Conservation (phyloP, 179 eudicot species). For the Camellia oleifera region DNA sequence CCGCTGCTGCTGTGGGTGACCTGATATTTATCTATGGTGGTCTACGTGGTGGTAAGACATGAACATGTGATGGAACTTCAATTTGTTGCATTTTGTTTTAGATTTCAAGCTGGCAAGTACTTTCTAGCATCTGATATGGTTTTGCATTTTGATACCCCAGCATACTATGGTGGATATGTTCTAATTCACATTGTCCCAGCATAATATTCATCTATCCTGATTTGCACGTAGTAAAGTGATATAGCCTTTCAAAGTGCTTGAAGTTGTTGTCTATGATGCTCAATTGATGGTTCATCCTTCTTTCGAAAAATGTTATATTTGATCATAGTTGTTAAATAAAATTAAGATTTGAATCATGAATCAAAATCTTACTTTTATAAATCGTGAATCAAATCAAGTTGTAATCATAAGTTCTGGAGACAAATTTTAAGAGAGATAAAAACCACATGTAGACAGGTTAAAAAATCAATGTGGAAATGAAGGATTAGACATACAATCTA, state of each 20-base stretch:
- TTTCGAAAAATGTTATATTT: neutral
- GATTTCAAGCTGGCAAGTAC: neutral
- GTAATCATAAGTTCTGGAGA: too few species aligned
- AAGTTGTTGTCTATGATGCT: neutral
- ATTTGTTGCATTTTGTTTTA: slow-evolving; percentile 3
- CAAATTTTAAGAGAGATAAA: too few species aligned
- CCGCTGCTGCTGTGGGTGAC: slow-evolving; percentile 96
- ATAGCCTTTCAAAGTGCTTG: neutral
- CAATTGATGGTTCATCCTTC: neutral
- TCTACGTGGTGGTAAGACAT: slow-evolving; percentile 83
- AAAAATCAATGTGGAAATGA: too few species aligned
- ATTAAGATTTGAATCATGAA: too few species aligned
- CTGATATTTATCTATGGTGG: slow-evolving; percentile 96
- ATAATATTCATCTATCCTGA: neutral
- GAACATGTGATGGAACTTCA: neutral
- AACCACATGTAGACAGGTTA: too few species aligned
- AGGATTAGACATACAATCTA: too few species aligned
- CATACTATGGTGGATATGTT: neutral
- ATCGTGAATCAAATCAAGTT: too few species aligned
- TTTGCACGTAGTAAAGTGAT: neutral
- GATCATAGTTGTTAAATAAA: neutral
- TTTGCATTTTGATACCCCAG: neutral
- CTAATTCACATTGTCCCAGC: neutral
- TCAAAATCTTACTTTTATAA: too few species aligned
- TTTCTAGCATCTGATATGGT: neutral